A percentile compares a stretch with the other conserved stretches of the same genome.
Conservation (phyloP, 1,284 basidiomycete genomes). For the Grifola frondosa region DNA sequence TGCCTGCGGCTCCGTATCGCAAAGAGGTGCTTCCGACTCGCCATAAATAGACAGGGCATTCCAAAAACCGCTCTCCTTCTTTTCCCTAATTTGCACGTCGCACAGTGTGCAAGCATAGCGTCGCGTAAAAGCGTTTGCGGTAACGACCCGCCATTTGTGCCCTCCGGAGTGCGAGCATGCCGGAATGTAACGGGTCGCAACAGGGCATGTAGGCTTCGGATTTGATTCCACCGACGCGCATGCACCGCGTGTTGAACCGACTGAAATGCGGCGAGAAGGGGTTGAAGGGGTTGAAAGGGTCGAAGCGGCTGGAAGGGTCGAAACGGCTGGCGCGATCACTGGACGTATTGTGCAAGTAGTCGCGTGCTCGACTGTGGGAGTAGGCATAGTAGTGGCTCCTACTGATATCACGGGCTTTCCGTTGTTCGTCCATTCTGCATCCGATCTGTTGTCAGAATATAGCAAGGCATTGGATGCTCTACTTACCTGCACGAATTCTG, state of each 20-base stretch:
- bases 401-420: slow-evolving; percentile 18
- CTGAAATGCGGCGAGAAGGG: no score
- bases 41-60: no score
- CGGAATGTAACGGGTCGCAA: slow-evolving; percentile 2
- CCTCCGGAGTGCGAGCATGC: slow-evolving; percentile 2
- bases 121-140: slow-evolving; percentile 7
- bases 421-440: slow-evolving; percentile 16
- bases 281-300: not conserved
- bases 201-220: slow-evolving; percentile 13
- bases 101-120: slow-evolving; percentile 14
- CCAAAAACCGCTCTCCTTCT: slow-evolving; percentile 17
- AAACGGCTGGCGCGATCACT: not conserved
- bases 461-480: no score
- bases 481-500: slow-evolving; percentile 22
- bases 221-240: slow-evolving; percentile 9
- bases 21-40: not conserved
- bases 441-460: not conserved
- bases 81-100: slow-evolving; percentile 12
- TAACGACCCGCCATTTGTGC: slow-evolving; percentile 11
- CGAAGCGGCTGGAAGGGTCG: not conserved
- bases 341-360: not conserved
- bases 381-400: slow-evolving; percentile 6
- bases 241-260: not conserved
- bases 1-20: not conserved
- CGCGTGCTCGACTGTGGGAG: not conserved